These are phyloP conservation scores for Asterochloris erici DNA, from an alignment of 139 green algal genomes.

Conservation along the genomic window DNA sequence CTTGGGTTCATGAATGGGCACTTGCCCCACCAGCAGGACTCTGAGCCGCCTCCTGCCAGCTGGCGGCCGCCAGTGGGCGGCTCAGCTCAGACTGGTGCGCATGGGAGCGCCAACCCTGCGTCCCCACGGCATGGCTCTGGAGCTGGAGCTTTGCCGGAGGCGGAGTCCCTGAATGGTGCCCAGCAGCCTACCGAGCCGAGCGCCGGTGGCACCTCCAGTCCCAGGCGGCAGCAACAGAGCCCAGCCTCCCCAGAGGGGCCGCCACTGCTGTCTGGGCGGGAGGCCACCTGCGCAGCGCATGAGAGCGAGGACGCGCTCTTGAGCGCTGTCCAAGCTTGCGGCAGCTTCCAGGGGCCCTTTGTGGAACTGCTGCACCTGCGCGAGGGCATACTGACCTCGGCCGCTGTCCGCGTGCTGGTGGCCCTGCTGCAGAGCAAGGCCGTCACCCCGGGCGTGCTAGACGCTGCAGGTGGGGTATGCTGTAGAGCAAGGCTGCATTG, in stretches of 20 bases:
- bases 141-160: too few species aligned
- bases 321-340: background rate
- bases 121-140: background rate
- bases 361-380: constrained; percentile 35
- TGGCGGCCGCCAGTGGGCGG: too few species aligned
- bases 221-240: too few species aligned
- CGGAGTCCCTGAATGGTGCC: constrained; percentile 1
- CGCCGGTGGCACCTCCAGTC: background rate
- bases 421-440: constrained; percentile 31
- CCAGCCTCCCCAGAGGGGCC: background rate
- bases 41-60: too few species aligned
- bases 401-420: constrained; percentile 44
- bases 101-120: too few species aligned
- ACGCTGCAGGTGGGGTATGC: constrained; percentile 30
- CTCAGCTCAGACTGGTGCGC: too few species aligned
- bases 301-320: background rate
- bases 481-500: too few species aligned
- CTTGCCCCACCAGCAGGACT: too few species aligned
- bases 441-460: constrained; percentile 34
- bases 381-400: constrained; percentile 34
- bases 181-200: constrained; percentile 16
- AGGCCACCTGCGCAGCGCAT: constrained; percentile 2
- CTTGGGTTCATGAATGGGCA: background rate
- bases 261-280: background rate
- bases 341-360: constrained; percentile 35